phyloP scores from a whole-genome alignment of 345 rosid genomes.

The Salix udensis region DNA sequence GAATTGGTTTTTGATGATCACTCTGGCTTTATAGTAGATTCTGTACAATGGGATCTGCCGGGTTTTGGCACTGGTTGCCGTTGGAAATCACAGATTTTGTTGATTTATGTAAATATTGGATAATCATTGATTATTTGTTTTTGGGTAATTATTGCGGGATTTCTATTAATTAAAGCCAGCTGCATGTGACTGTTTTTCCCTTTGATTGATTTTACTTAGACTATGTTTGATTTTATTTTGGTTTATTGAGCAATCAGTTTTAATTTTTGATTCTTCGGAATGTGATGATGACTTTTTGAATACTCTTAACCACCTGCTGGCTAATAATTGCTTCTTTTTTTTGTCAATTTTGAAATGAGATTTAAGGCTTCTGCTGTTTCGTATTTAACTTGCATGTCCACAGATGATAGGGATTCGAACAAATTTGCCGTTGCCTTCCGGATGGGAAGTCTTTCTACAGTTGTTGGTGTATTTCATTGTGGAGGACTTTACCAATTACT shows the following conservation, averaged over 20 bases:
- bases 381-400: conserved; percentile 2
- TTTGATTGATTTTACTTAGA: neutral
- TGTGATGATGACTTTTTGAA: neutral
- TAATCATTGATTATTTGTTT: neutral
- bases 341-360: neutral
- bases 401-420: conserved; percentile 71
- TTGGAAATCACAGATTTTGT: neutral
- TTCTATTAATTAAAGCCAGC: neutral
- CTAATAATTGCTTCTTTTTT: neutral
- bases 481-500: conserved; percentile 85
- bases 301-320: neutral
- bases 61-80: neutral
- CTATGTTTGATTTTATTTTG: neutral
- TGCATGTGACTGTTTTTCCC: neutral
- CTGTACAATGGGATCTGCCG: neutral
- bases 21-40: neutral
- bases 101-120: neutral
- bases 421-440: conserved; percentile 74
- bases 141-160: neutral
- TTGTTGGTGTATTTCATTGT: conserved; percentile 66
- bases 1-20: neutral
- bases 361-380: neutral
- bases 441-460: conserved; percentile 64
- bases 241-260: neutral
- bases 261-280: neutral